These are phyloP conservation scores for Asterophora parasitica DNA, from an alignment of 768 basidiomycete genomes.

Conservation along the genomic window DNA sequence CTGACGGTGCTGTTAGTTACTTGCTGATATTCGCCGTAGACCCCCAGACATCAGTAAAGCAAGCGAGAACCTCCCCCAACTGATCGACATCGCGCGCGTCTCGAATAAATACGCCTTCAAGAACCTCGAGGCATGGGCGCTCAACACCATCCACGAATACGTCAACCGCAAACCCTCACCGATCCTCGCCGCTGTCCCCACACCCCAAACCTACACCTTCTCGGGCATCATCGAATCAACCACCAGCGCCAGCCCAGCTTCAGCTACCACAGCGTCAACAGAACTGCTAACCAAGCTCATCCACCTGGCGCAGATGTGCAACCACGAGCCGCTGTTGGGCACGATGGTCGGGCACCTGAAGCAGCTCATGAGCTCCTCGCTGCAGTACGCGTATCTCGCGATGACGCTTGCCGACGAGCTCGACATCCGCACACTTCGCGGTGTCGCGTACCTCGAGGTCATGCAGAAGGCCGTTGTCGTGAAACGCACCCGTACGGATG, in stretches of 20 bases:
- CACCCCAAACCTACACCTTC: constrained; percentile 31
- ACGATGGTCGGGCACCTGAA: constrained; percentile 57
- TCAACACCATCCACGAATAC: constrained; percentile 68
- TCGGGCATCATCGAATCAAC: constrained; percentile 10
- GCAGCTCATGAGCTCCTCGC: constrained; percentile 56
- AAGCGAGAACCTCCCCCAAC: constrained; percentile 45
- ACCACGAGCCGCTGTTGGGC: constrained; percentile 52
- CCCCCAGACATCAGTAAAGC: constrained; percentile 56
- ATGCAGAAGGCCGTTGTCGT: constrained; percentile 57
- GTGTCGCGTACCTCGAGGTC: constrained; percentile 68
- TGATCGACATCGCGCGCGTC: constrained; percentile 60
- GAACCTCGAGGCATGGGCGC: constrained; percentile 67
- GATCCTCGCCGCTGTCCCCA: constrained; percentile 38
- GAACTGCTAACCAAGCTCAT: constrained; percentile 56
- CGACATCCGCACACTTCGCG: constrained; percentile 52
- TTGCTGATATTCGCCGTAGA: constrained; percentile 28
- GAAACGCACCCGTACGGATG: constrained; percentile 29
- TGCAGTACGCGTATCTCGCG: constrained; percentile 67
- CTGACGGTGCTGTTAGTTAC: background rate
- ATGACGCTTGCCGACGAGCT: constrained; percentile 74
- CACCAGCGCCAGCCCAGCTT: constrained; percentile 13
- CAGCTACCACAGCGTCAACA: constrained; percentile 24
- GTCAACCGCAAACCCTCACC: constrained; percentile 56
- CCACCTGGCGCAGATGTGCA: constrained; percentile 63
- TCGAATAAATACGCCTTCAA: constrained; percentile 75